Conservation (phyloP, 2,329 filamentous ascomycete genomes). For the Colletotrichum navitas region DNA sequence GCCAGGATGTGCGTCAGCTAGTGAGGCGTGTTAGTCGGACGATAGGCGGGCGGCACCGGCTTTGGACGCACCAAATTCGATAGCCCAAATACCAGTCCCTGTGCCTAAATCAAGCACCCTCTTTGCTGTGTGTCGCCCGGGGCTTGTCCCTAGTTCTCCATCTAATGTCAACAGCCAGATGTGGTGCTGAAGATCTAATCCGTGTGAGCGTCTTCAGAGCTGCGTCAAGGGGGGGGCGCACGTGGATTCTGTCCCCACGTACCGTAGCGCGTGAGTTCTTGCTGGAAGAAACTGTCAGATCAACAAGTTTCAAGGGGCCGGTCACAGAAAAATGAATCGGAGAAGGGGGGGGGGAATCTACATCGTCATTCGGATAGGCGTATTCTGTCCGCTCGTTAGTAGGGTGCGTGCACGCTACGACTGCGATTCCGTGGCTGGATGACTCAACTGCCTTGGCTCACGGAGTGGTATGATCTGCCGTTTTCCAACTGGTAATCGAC, state of each 20-base stretch:
- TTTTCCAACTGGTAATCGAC: constrained; percentile 32
- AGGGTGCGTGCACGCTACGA: neutral
- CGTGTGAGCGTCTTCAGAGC: neutral
- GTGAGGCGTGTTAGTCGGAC: constrained; percentile 22
- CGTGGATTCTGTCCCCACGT: neutral
- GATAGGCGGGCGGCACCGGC: constrained; percentile 5
- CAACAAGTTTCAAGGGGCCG: neutral
- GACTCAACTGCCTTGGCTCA: constrained; percentile 46
- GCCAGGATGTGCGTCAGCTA: constrained; percentile 49
- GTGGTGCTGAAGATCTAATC: constrained; percentile 53
- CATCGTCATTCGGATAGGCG: constrained; percentile 46
- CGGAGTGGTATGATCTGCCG: constrained; percentile 28
- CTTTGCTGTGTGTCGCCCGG: constrained; percentile 44
- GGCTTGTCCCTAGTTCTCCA: constrained; percentile 48
- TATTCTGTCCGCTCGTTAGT: constrained; percentile 43
- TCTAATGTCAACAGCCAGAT: constrained; percentile 50
- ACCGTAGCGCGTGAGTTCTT: constrained; percentile 49
- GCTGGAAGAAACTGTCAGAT: constrained; percentile 38
- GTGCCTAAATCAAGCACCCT: constrained; percentile 61
- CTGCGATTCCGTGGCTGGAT: neutral
- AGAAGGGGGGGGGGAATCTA: constrained; percentile 21
- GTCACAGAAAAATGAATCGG: neutral
- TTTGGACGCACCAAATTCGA: constrained; percentile 54
- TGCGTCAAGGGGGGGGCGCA: neutral
- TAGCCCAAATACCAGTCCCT: constrained; percentile 60